Evolutionary conservation across 768 basidiomycete species (phyloP).

Genomic region (Suillus fuscotomentosus): DNA sequence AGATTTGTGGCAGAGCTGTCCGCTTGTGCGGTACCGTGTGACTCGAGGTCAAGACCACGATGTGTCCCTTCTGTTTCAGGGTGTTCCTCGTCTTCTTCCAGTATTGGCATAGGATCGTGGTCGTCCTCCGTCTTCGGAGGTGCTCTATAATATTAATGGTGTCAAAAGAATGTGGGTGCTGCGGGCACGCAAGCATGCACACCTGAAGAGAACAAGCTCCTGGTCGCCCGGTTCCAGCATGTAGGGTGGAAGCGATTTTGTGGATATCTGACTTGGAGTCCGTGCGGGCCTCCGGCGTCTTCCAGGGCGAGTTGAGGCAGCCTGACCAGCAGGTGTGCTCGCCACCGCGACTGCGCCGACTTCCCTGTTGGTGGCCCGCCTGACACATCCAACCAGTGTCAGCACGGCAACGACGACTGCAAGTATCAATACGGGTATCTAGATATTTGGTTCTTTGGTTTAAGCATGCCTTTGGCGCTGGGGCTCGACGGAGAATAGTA

Average conservation of each 20-base stretch:
- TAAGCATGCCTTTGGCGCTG: not conserved
- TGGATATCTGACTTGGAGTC: constrained; percentile 81
- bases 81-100: constrained; percentile 24
- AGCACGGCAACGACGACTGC: constrained; percentile 20
- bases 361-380: constrained; percentile 14
- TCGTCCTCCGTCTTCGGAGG: constrained; percentile 27
- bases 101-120: constrained; percentile 13
- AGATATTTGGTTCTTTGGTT: not conserved
- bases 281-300: constrained; percentile 45
- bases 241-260: constrained; percentile 73
- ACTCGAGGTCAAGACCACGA: constrained; percentile 22
- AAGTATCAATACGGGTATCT: constrained; percentile 29
- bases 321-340: constrained; percentile 15
- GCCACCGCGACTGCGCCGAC: not conserved
- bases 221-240: constrained; percentile 84
- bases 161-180: not conserved
- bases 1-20: constrained; percentile 23
- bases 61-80: constrained; percentile 8
- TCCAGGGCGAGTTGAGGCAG: constrained; percentile 7
- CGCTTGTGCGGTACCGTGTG: constrained; percentile 21
- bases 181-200: constrained; percentile 10
- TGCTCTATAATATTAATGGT: constrained; percentile 15
- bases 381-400: constrained; percentile 21
- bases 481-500: not conserved
- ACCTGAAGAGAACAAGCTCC: constrained; percentile 70